These are phyloP conservation scores for Amylocarpus encephaloides DNA, from an alignment of 2,329 filamentous ascomycete genomes.

Conservation along the genomic window DNA sequence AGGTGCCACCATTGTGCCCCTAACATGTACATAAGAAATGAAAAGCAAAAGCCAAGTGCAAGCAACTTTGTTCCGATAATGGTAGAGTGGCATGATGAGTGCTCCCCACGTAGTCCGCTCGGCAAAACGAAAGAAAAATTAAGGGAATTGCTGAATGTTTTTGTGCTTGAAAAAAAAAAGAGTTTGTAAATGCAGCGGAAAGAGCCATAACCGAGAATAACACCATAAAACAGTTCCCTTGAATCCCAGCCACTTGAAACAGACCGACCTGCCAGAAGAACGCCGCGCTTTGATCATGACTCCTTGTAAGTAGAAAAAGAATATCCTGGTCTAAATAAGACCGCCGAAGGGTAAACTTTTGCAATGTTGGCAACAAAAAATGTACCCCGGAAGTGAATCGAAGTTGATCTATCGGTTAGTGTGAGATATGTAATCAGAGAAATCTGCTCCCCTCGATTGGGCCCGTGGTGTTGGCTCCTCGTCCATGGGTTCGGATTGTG, in stretches of 20 bases:
- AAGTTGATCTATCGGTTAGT: not conserved
- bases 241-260: not conserved
- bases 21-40: too few relatives aligned
- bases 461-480: conserved; percentile 28
- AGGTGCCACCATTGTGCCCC: too few relatives aligned
- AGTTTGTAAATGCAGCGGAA: conserved; percentile 5
- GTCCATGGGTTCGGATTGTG: conserved; percentile 18
- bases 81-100: too few relatives aligned
- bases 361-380: not conserved
- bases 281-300: conserved; percentile 10
- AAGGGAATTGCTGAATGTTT: too few relatives aligned
- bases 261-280: not conserved
- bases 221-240: not conserved
- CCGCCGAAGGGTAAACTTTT: not conserved
- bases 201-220: not conserved
- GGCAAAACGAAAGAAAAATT: too few relatives aligned
- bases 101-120: too few relatives aligned
- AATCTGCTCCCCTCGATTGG: conserved; percentile 15
- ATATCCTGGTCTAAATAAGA: not conserved
- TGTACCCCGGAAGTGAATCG: not conserved
- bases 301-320: conserved; percentile 2
- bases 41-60: too few relatives aligned
- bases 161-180: not conserved
- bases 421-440: conserved; percentile 11
- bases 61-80: too few relatives aligned